A percentile compares a stretch with the other conserved stretches of the same genome.
Conservation (phyloP, 345 rosid genomes). For the Fremontodendron californicum region DNA sequence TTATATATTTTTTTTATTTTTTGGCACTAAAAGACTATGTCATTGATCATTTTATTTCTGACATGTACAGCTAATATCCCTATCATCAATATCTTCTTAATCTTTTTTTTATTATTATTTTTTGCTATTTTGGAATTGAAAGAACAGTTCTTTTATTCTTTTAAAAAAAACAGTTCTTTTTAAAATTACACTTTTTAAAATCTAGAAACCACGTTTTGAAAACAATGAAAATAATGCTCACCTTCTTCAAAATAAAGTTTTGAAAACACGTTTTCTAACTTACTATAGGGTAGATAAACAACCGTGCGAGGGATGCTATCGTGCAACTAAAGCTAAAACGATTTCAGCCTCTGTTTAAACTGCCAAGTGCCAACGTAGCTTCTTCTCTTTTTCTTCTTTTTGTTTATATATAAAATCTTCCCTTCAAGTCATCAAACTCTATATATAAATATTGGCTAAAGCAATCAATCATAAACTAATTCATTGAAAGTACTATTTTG, state of each 20-base stretch:
- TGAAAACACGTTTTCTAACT: not conserved
- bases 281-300: conserved; percentile 23
- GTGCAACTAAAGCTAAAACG: conserved; percentile 37
- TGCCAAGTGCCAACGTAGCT: conserved; percentile 22
- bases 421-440: conserved; percentile 16
- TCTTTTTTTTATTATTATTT: too few relatives aligned
- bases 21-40: too few relatives aligned
- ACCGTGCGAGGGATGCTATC: conserved; percentile 45
- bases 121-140: too few relatives aligned
- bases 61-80: not conserved
- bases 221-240: not conserved
- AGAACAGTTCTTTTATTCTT: too few relatives aligned
- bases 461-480: not conserved
- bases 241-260: not conserved
- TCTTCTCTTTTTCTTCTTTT: conserved; percentile 18
- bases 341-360: conserved; percentile 9
- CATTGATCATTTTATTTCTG: too few relatives aligned
- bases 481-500: not conserved
- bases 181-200: not conserved
- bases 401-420: not conserved
- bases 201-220: not conserved
- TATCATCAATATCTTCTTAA: too few relatives aligned
- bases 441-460: not conserved
- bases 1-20: not conserved
- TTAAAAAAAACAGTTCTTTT: too few relatives aligned